Evolutionary conservation across 1,284 basidiomycete genomes (phyloP), one percentile per base, ranked within the genome.

Genomic region (Ceratobasidium sp.): DNA sequence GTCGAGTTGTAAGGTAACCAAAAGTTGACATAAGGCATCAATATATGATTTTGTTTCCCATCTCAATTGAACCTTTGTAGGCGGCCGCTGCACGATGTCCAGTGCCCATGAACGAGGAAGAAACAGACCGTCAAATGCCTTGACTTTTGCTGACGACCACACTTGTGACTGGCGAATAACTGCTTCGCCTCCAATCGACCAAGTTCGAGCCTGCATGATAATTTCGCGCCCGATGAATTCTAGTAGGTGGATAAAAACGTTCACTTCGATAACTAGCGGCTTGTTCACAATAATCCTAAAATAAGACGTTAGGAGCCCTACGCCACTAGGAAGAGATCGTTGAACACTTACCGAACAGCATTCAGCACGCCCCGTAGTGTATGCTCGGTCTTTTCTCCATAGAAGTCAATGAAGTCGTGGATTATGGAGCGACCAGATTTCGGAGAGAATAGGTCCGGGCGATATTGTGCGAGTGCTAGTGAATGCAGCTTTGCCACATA

Each of bases 201-300:
- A 41, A 2, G 31, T 8, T 29, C 60, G 59, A 1, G 1, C 11
- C 41, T 64, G 59, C n/a, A 64, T 50, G 17, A 73, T 73, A 4
- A 73, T n/a, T 45, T 64, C 72, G 29, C 72, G 60, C 9, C 57
- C 60, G 31, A 73, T 64, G 24, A 53, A 54, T 27, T 73, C 72
- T 3, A 73, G 31, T 1, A 73, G 27, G 11, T 73, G 27, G 14
- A 73, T 50, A 11, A 73, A 29, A 44, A 73, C 44, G 22, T 73
- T 73, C 1, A 11, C 36, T 44, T 73, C 72, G 4, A 73, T 64
- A 8, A 33, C 24, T 17, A 73, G 50, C 0, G 47, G 36, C 29
- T 47, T 73, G 15, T 31, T 54, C 11, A 73, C n/a, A 8, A 73
- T 33, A 41, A 29, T 41, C 15, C 72, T 73, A 24, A 2, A 11